phyloP scores from a whole-genome alignment of 1,139 yeast genomes.

The Scheffersomyces lignicola region DNA sequence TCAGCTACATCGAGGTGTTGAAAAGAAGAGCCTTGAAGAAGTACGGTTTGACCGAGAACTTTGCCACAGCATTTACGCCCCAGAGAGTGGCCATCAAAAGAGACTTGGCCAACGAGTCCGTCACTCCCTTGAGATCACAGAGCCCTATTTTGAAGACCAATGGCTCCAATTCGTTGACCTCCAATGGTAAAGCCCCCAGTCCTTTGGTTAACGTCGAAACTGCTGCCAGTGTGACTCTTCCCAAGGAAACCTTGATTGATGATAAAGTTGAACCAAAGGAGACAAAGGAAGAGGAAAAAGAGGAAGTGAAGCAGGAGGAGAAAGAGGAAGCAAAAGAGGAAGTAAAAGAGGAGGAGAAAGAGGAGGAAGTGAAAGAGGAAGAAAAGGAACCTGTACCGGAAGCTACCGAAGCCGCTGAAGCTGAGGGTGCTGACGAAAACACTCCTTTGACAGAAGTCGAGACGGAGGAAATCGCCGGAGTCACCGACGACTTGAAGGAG shows the following conservation, averaged over 20 bases:
- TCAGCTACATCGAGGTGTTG: conserved; percentile 52
- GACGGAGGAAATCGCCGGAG: conserved; percentile 4
- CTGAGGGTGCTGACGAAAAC: conserved; percentile 7
- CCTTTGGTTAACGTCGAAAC: conserved; percentile 36
- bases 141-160: conserved; percentile 9
- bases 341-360: conserved; percentile 8
- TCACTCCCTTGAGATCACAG: conserved; percentile 16
- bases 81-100: conserved; percentile 23
- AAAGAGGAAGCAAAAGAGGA: conserved; percentile 9
- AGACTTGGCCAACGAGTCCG: conserved; percentile 12
- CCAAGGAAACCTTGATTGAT: conserved; percentile 47
- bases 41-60: conserved; percentile 39
- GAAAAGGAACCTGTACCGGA: conserved; percentile 3
- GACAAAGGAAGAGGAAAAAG: conserved; percentile 9
- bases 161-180: conserved; percentile 2
- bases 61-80: conserved; percentile 43
- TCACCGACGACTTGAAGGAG: conserved; percentile 11
- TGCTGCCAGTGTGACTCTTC: conserved; percentile 28
- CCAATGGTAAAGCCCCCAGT: conserved; percentile 15
- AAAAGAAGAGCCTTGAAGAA: conserved; percentile 50
- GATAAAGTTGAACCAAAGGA: conserved; percentile 15
- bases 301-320: conserved; percentile 8
- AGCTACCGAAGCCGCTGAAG: background rate
- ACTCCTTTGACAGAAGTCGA: conserved; percentile 5
- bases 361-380: conserved; percentile 6